Evolutionary conservation across 345 rosid species (phyloP), one percentile per base, ranked within the genome.

Genomic region (Citrus unshiu): DNA sequence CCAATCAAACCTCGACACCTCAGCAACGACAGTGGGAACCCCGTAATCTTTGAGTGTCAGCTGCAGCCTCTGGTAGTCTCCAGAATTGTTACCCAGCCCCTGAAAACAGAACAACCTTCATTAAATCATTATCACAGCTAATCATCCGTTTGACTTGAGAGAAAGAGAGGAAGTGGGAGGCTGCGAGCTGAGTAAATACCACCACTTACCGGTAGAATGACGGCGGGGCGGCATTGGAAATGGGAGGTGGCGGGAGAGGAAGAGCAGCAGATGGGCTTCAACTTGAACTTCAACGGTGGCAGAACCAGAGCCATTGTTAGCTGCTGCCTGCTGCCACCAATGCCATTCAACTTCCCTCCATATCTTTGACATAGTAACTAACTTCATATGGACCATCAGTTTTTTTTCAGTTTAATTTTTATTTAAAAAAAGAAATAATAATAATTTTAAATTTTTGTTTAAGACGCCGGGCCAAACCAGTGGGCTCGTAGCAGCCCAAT

Each of bases 31-130:
- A 0, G 89, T 68, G 19, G 95, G 90, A 59, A 95, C 95, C 64
- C 93, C 91, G 76, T 85, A 89, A 29, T 81, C 92, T 58, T 85
- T 81, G 76, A 95, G 73, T n/a, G 88, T 86, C 68, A 81, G 57
- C 82, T 84, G 88, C 83, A 95, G 75, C 83, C 89, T 91, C 83
- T 81, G 82, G 83, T 95, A 93, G 83, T 95, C 98, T 29, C 89
- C 91, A 29, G 91, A 85, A 81, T 91, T 95, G 88, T 95, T 95
- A 68, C 99, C 99, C 63, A 95, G 76, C 58, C 99, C 98, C 99
- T 95, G 84, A 22, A 74, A 68, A 43, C 9, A 46, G 51, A 46
- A 46, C 18, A 46, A 46, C 51, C 18, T 4, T 18, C 16, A 3
- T 13, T 46, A 46, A 12, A 1, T 54, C 58, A 54, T 5, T 18